Evolutionary conservation across 2,329 filamentous ascomycete species (phyloP).

Genomic region (Calonectria hawksworthii): DNA sequence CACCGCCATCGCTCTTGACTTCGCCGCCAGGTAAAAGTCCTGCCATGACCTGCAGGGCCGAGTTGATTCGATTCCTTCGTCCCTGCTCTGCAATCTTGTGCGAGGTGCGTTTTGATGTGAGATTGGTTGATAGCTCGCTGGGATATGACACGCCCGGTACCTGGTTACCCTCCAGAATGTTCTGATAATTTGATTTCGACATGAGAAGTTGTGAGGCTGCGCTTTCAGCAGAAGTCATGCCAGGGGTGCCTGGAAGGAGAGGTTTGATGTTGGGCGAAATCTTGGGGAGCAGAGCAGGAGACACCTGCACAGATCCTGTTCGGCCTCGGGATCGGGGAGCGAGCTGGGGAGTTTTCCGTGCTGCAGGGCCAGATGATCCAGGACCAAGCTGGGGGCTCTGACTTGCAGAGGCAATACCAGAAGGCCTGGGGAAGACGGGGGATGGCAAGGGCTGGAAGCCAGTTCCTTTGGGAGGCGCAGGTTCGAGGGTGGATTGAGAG

Average conservation of each 20-base stretch:
- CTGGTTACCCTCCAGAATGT: constrained; percentile 93
- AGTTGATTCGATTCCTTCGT: constrained; percentile 94
- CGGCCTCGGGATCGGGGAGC: constrained; percentile 77
- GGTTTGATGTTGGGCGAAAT: constrained; percentile 98
- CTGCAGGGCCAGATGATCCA: constrained; percentile 60
- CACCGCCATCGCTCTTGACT: constrained; percentile 56
- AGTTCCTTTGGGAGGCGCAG: constrained; percentile 64
- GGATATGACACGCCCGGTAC: constrained; percentile 93
- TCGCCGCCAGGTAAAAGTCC: constrained; percentile 78
- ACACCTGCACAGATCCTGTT: constrained; percentile 80
- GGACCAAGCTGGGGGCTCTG: constrained; percentile 75
- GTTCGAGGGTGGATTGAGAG: constrained; percentile 54
- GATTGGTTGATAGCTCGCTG: constrained; percentile 89
- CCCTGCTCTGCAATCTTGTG: constrained; percentile 99
- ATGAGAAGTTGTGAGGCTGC: constrained; percentile 82
- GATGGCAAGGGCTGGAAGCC: constrained; percentile 64
- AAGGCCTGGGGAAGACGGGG: constrained; percentile 58
- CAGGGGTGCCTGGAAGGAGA: constrained; percentile 75
- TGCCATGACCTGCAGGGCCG: constrained; percentile 91
- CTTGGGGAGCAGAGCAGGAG: constrained; percentile 86
- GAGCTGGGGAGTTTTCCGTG: constrained; percentile 68
- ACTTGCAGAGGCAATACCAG: constrained; percentile 65
- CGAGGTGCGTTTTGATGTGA: constrained; percentile 96
- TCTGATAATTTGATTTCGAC: constrained; percentile 98
- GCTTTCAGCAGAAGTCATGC: constrained; percentile 68